Evolutionary conservation across 495 filamentous ascomycete genomes (phyloP).

Genomic region (Chaetomium tenue): DNA sequence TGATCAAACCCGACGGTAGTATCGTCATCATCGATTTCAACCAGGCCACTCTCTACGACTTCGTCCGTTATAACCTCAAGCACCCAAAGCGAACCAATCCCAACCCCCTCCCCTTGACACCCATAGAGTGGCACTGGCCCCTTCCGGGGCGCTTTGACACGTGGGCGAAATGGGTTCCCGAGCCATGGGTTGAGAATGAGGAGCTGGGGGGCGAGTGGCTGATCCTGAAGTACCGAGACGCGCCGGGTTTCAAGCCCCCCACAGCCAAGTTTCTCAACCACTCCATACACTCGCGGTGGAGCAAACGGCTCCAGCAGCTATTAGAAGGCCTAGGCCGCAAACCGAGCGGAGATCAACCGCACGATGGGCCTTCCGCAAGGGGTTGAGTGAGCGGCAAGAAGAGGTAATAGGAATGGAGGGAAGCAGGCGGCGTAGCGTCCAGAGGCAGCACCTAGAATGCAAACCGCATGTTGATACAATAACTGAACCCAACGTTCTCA

Average conservation of each 20-base stretch:
- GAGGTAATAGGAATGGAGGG: too few species aligned
- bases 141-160: background rate
- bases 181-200: background rate
- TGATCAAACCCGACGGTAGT: constrained; percentile 8
- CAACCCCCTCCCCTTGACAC: background rate
- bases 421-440: too few species aligned
- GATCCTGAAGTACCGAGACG: background rate
- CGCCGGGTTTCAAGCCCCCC: background rate
- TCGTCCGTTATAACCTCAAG: background rate
- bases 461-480: too few species aligned
- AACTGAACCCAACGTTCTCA: too few species aligned
- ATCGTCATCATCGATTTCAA: constrained; percentile 8
- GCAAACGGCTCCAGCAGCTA: background rate
- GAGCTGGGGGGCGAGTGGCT: background rate
- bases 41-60: constrained; percentile 1
- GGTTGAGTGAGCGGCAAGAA: too few species aligned
- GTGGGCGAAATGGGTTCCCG: background rate
- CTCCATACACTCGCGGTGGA: background rate
- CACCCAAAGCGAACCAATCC: background rate
- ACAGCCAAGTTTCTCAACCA: background rate
- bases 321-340: constrained; percentile 3
- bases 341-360: background rate
- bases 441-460: too few species aligned
- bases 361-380: too few species aligned
- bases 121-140: background rate